phyloP scores from a whole-genome alignment of 2,329 filamentous ascomycete species.

The Sporothrix mexicana region DNA sequence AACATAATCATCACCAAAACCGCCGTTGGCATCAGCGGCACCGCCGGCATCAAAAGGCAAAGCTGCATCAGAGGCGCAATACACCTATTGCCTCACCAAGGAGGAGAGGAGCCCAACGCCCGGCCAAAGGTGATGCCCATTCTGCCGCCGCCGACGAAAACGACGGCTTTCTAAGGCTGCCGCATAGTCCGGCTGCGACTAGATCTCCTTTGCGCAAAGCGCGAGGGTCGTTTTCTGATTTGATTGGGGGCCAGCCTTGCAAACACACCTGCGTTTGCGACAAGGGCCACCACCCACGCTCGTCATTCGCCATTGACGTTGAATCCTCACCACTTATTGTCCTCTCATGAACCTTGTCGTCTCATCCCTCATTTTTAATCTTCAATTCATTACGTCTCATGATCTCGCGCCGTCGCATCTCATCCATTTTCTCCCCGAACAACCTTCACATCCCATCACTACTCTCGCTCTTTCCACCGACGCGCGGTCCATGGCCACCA shows the following conservation, averaged over 20 bases:
- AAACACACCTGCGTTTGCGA: slow-evolving; percentile 28
- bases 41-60: no score
- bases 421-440: neutral
- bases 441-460: neutral
- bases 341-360: neutral
- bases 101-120: neutral
- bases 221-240: neutral
- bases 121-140: slow-evolving; percentile 18
- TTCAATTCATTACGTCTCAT: slow-evolving; percentile 12
- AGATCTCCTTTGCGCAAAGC: no score
- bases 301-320: neutral
- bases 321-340: neutral
- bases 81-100: neutral
- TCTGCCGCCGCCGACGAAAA: neutral
- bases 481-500: slow-evolving; percentile 9
- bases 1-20: neutral
- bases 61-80: neutral
- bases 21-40: neutral
- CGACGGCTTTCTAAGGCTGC: neutral
- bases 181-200: neutral
- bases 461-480: neutral
- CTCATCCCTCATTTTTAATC: neutral
- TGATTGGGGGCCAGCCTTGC: slow-evolving; percentile 29
- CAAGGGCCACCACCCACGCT: neutral
- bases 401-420: slow-evolving; percentile 5